A percentile compares a stretch with the other conserved stretches of the same genome.
Conservation (phyloP, 257 asterid species). For the Solanum clarkiae region DNA sequence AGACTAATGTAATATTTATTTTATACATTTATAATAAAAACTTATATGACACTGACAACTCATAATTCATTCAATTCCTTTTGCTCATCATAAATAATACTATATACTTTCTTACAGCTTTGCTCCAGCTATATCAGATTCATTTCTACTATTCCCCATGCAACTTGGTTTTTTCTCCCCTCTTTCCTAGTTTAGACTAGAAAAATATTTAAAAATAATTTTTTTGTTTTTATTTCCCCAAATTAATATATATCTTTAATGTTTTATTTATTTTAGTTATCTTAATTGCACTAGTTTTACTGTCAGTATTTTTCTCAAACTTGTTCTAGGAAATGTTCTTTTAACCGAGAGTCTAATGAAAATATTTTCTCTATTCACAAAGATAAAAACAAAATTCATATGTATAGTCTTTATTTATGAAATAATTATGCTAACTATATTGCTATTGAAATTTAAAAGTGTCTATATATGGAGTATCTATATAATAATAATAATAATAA, state of each 20-base stretch:
- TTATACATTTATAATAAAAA: neutral
- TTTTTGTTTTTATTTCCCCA: neutral
- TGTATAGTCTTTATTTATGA: no score
- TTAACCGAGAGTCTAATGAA: no score
- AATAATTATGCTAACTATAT: no score
- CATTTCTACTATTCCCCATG: neutral
- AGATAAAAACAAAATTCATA: no score
- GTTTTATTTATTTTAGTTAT: no score
- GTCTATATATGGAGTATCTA: neutral
- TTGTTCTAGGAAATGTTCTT: neutral
- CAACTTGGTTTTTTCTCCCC: neutral
- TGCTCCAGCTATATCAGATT: slow-evolving; percentile 1
- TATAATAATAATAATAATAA: neutral
- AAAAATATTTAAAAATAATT: neutral
- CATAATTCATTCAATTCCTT: slow-evolving; percentile 2
- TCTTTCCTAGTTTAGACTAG: neutral
- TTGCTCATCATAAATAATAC: neutral
- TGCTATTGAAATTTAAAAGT: neutral
- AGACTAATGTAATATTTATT: no score
- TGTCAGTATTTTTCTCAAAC: no score
- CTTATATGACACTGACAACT: neutral
- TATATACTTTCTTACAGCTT: neutral
- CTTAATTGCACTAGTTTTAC: no score
- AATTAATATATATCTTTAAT: no score
- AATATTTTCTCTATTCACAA: no score